A percentile compares a stretch with the other conserved stretches of the same genome.
Conservation (phyloP, 2,329 filamentous ascomycete species). For the Fusarium fujikuroi region DNA sequence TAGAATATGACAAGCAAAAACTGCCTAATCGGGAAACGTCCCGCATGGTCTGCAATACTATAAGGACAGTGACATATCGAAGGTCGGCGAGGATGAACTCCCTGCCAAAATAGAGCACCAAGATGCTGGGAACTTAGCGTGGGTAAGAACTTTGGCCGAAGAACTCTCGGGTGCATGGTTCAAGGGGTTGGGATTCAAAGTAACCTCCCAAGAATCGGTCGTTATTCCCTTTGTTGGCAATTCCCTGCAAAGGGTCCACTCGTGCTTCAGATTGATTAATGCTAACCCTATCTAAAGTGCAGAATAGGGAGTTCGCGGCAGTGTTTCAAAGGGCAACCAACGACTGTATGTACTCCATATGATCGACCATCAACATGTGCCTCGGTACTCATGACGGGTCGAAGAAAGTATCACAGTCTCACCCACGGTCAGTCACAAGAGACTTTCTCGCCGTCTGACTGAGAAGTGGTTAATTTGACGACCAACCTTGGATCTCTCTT, state of each 20-base stretch:
- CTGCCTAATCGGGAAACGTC: background rate
- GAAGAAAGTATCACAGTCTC: background rate
- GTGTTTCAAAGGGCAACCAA: background rate
- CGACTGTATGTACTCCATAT: background rate
- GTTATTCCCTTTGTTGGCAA: background rate
- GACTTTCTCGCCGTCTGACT: background rate
- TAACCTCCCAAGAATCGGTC: background rate
- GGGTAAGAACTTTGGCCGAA: background rate
- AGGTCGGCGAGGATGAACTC: slow-evolving; percentile 2
- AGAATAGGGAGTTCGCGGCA: background rate
- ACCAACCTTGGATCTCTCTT: background rate
- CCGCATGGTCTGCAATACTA: background rate
- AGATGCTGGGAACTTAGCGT: slow-evolving; percentile 1
- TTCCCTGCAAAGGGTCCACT: slow-evolving; percentile 17
- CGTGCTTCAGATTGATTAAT: slow-evolving; percentile 11
- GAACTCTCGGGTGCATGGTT: background rate
- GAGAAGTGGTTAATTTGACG: background rate
- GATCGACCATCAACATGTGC: background rate
- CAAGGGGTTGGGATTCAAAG: background rate
- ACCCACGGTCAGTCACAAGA: background rate
- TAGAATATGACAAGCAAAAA: background rate
- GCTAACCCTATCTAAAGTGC: background rate
- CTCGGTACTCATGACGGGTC: background rate
- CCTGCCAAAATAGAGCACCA: background rate
- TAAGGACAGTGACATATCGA: background rate